Conservation (phyloP, 2,329 filamentous ascomycete genomes). For the Fusarium paranaense region DNA sequence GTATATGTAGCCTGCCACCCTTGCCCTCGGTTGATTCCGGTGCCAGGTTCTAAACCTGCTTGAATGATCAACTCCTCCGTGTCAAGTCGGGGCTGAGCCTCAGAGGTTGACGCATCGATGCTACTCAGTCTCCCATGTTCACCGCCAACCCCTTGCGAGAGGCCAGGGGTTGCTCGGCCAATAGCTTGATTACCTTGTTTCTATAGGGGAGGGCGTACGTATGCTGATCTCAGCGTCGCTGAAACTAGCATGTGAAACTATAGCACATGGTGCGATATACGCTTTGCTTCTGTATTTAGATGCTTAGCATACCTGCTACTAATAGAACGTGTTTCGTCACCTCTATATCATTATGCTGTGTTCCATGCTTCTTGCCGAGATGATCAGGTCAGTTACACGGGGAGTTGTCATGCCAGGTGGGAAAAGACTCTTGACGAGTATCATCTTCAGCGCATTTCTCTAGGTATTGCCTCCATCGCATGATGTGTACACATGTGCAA, state of each 20-base stretch:
- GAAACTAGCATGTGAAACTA: neutral
- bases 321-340: conserved; percentile 8
- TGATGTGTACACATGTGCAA: neutral
- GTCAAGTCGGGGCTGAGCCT: conserved; percentile 16
- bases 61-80: neutral
- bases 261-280: neutral
- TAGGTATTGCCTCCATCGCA: neutral
- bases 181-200: conserved; percentile 1
- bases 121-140: conserved; percentile 15
- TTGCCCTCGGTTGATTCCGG: conserved; percentile 32
- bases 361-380: neutral
- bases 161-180: conserved; percentile 4
- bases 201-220: neutral
- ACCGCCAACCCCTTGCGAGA: conserved; percentile 10
- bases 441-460: neutral
- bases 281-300: neutral
- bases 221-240: neutral
- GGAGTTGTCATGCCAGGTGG: neutral
- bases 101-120: neutral
- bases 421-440: neutral
- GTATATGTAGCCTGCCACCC: conserved; percentile 13
- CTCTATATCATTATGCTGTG: neutral
- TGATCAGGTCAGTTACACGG: neutral
- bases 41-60: conserved; percentile 14
- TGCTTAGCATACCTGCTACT: neutral